phyloP scores from a whole-genome alignment of 176 grass and related monocot genomes.

The Oryza punctata region DNA sequence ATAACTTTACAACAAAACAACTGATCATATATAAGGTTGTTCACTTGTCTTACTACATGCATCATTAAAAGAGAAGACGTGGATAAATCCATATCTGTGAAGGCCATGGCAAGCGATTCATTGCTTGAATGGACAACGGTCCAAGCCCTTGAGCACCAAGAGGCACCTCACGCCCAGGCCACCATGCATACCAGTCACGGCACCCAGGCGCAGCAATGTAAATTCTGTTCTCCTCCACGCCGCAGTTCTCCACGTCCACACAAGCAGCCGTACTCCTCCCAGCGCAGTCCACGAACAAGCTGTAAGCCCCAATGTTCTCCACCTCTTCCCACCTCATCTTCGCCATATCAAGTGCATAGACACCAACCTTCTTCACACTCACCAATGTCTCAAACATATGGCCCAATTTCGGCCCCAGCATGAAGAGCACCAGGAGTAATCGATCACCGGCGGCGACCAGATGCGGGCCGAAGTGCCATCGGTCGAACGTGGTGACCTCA shows the following conservation, averaged over 20 bases:
- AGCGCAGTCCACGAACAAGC: slow-evolving; percentile 40
- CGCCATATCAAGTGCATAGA: slow-evolving; percentile 42
- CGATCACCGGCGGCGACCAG: slow-evolving; percentile 30
- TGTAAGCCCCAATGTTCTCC: slow-evolving; percentile 38
- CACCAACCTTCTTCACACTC: slow-evolving; percentile 21
- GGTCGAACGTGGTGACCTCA: slow-evolving; percentile 30
- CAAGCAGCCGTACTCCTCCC: slow-evolving; percentile 27
- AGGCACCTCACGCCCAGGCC: slow-evolving; percentile 17
- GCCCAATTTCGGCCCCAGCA: background rate
- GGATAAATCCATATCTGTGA: slow-evolving; percentile 38
- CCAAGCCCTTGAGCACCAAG: background rate
- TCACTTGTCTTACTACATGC: background rate
- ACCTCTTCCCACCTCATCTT: slow-evolving; percentile 46
- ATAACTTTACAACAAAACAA: background rate
- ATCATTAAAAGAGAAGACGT: slow-evolving; percentile 43
- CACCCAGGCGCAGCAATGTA: background rate
- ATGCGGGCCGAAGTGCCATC: slow-evolving; percentile 17
- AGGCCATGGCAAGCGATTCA: background rate
- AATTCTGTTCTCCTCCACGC: slow-evolving; percentile 37
- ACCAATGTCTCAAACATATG: background rate
- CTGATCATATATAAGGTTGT: background rate
- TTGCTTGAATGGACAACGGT: background rate
- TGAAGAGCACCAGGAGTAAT: slow-evolving; percentile 49
- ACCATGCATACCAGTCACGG: slow-evolving; percentile 12
- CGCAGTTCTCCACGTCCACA: slow-evolving; percentile 24